A percentile compares a stretch with the other conserved stretches of the same genome.
phyloP scores from a whole-genome alignment of 192 early-diverging fungal genomes.

The Coemansia sp. region DNA sequence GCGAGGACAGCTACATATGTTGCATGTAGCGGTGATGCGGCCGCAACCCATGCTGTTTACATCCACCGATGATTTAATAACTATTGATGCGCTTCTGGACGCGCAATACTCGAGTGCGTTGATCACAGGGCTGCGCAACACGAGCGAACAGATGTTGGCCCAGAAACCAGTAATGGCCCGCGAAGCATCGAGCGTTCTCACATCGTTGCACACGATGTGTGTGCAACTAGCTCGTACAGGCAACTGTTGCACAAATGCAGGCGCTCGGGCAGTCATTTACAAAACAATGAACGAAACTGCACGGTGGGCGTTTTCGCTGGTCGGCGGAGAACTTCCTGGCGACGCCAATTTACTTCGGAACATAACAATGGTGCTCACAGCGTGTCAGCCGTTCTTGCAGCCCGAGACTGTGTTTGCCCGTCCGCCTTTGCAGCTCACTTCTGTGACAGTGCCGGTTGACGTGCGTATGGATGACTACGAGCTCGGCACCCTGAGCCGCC shows the following conservation, averaged over 20 bases:
- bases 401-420: constrained; percentile 2
- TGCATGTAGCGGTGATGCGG: constrained; percentile 16
- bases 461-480: constrained; percentile 15
- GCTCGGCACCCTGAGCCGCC: constrained; percentile 18
- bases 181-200: constrained; percentile 16
- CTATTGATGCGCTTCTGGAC: background rate
- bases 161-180: constrained; percentile 14
- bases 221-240: constrained; percentile 6
- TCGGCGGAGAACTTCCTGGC: constrained; percentile 17
- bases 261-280: background rate
- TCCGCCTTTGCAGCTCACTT: background rate
- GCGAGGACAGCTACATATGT: background rate
- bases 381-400: constrained; percentile 25
- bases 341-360: constrained; percentile 21
- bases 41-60: constrained; percentile 10
- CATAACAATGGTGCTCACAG: constrained; percentile 5
- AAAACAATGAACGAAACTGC: constrained; percentile 11
- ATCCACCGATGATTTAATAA: background rate
- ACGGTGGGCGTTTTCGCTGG: constrained; percentile 11
- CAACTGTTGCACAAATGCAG: background rate
- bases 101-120: constrained; percentile 5
- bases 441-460: background rate
- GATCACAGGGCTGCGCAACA: constrained; percentile 10
- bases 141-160: constrained; percentile 13
- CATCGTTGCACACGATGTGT: constrained; percentile 6